Conservation (phyloP, 2,329 filamentous ascomycete species). For the Calonectria crousiana region DNA sequence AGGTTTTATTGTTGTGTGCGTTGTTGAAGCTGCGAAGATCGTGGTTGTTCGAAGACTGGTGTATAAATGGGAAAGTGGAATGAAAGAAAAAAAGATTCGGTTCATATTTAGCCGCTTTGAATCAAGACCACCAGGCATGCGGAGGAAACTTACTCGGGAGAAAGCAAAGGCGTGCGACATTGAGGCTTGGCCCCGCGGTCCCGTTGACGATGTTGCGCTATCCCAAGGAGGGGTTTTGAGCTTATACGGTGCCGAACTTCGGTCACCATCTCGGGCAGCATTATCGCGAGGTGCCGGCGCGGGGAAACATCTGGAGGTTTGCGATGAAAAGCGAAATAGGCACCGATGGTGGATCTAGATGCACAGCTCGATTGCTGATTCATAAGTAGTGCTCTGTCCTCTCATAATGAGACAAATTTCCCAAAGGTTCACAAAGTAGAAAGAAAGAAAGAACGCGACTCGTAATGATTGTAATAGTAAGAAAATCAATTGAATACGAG, state of each 20-base stretch:
- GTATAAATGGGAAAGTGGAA: no score
- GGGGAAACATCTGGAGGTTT: slow-evolving; percentile 13
- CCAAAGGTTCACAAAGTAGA: no score
- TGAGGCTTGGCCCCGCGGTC: not conserved
- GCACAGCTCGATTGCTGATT: not conserved
- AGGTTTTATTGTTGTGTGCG: not conserved
- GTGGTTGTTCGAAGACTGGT: not conserved
- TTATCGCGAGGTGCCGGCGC: slow-evolving; percentile 43
- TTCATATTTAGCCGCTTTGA: not conserved
- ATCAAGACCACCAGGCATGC: not conserved
- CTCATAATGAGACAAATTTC: no score
- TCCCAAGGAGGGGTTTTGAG: slow-evolving; percentile 11
- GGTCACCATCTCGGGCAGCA: slow-evolving; percentile 35
- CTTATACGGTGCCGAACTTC: slow-evolving; percentile 17
- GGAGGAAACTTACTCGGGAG: not conserved
- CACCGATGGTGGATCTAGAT: not conserved
- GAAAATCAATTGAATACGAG: not conserved
- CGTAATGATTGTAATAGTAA: not conserved
- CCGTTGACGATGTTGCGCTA: not conserved
- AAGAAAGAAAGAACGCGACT: not conserved
- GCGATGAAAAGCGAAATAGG: slow-evolving; percentile 3
- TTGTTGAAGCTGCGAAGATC: not conserved
- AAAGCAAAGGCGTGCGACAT: not conserved
- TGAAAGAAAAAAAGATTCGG: not conserved
- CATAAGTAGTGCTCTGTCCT: not conserved